Percentiles rank a stretch among this genome's conserved stretches.
These are phyloP conservation scores for Solanum dulcamara DNA, from an alignment of 257 asterid species.

Conservation along the genomic window DNA sequence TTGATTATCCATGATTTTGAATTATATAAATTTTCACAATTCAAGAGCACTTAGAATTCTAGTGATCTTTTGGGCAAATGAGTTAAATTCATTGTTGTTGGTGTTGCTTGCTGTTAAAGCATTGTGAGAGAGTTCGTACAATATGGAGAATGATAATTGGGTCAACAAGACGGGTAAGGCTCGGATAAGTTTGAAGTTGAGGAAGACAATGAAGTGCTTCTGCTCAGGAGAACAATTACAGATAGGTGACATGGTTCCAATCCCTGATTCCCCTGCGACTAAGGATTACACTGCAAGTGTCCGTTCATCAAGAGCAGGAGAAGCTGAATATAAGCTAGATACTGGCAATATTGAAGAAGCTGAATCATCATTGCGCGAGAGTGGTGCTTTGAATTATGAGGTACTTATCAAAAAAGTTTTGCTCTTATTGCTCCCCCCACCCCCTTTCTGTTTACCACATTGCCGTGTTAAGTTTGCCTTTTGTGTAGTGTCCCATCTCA, in stretches of 20 bases:
- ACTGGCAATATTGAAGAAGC: conserved; percentile 85
- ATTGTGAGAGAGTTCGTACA: conserved; percentile 16
- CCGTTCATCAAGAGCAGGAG: conserved; percentile 44
- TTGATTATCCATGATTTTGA: not conserved
- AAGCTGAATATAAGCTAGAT: conserved; percentile 46
- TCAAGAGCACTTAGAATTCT: not conserved
- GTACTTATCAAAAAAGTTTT: conserved; percentile 8
- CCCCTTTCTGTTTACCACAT: not conserved
- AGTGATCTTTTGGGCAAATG: not conserved
- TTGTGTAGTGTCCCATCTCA: not conserved
- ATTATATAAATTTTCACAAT: not conserved
- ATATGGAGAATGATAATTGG: conserved; percentile 39
- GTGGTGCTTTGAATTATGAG: conserved; percentile 72
- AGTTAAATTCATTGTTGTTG: conserved; percentile 7
- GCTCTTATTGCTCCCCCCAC: not conserved
- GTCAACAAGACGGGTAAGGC: conserved; percentile 17
- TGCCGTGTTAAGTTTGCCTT: not conserved
- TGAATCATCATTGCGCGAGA: conserved; percentile 75
- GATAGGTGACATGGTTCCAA: conserved; percentile 37
- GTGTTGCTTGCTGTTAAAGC: conserved; percentile 15
- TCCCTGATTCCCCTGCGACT: conserved; percentile 45
- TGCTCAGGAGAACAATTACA: conserved; percentile 47
- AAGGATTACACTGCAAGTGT: conserved; percentile 40
- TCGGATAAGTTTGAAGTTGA: conserved; percentile 17
- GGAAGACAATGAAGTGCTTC: conserved; percentile 54